Evolutionary conservation across 2,329 filamentous ascomycete species (phyloP).

Genomic region (Aspergillus awamori): DNA sequence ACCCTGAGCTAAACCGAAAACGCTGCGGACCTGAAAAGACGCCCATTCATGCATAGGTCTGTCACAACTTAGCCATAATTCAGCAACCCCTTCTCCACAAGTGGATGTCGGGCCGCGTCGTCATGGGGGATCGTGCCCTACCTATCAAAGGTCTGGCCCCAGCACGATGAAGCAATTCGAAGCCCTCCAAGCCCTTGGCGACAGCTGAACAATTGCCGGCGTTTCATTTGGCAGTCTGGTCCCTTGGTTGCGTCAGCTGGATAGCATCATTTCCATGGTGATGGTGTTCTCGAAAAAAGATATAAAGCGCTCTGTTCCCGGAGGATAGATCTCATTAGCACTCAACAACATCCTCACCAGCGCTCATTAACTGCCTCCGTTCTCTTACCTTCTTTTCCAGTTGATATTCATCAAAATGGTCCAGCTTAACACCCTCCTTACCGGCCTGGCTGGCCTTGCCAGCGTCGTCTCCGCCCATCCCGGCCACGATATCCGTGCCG

Average conservation of each 20-base stretch:
- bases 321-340: not conserved
- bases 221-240: not conserved
- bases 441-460: slow-evolving; percentile 30
- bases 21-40: not conserved
- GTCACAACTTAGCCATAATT: not conserved
- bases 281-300: not conserved
- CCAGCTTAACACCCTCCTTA: slow-evolving; percentile 24
- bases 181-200: not conserved
- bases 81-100: not conserved
- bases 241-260: not conserved
- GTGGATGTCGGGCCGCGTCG: not conserved
- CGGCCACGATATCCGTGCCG: slow-evolving; percentile 53
- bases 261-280: not conserved
- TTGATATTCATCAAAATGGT: slow-evolving; percentile 15
- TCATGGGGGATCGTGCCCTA: not conserved
- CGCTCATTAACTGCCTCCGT: not conserved
- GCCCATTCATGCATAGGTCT: not conserved
- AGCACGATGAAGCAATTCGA: not conserved
- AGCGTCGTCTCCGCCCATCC: slow-evolving; percentile 48
- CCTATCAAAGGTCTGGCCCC: not conserved
- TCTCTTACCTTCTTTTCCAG: not conserved
- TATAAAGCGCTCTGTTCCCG: not conserved
- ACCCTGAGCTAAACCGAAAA: not conserved
- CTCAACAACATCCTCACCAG: not conserved
- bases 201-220: not conserved